phyloP scores from a whole-genome alignment of 768 basidiomycete species.

The Mycena indigotica region DNA sequence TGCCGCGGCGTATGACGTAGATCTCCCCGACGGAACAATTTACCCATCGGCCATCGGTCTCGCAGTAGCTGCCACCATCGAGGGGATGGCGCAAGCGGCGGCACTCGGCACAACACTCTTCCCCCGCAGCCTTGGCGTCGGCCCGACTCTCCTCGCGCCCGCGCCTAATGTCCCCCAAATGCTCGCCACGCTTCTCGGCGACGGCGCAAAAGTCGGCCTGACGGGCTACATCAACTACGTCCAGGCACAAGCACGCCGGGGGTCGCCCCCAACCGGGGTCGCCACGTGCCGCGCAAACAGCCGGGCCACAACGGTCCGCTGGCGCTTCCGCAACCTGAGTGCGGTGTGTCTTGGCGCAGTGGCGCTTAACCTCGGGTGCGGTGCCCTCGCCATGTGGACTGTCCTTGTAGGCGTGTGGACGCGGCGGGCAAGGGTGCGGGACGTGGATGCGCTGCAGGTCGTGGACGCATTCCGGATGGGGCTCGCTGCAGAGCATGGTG shows the following conservation, averaged over 20 bases:
- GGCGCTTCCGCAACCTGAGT: conserved; percentile 10
- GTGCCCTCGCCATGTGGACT: not conserved
- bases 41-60: conserved; percentile 1
- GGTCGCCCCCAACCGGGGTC: not conserved
- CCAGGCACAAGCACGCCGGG: not conserved
- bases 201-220: conserved; percentile 4
- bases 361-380: conserved; percentile 5
- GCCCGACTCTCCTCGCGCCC: not conserved
- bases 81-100: conserved; percentile 7
- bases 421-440: conserved; percentile 2
- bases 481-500: not conserved
- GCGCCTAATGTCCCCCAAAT: not conserved
- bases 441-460: conserved; percentile 5
- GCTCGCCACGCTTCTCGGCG: conserved; percentile 6
- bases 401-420: not conserved
- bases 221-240: conserved; percentile 7
- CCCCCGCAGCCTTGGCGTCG: not conserved
- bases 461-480: conserved; percentile 8
- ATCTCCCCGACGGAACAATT: not conserved
- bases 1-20: not conserved
- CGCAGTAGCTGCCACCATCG: not conserved
- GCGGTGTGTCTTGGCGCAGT: conserved; percentile 4
- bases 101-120: not conserved
- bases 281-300: not conserved
- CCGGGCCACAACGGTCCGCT: not conserved